phyloP scores from a whole-genome alignment of 441 rosid genomes.

The Brassica hybrid region DNA sequence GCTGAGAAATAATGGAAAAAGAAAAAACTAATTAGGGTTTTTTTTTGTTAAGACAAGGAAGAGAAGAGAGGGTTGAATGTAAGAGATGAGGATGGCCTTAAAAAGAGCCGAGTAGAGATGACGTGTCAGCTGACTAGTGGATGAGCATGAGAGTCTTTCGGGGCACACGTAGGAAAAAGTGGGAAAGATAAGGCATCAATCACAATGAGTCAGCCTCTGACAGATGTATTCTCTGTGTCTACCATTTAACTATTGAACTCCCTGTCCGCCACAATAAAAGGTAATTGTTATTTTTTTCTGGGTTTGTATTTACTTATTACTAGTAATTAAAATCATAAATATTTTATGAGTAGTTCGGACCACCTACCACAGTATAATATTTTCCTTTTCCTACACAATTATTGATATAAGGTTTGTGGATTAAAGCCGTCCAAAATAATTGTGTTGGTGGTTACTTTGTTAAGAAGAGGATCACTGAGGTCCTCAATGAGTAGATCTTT shows the following conservation, averaged over 20 bases:
- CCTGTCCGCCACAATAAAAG: constrained; percentile 3
- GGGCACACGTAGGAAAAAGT: constrained; percentile 46
- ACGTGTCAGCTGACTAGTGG: constrained; percentile 51
- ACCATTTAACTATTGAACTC: background rate
- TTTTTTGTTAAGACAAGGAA: constrained; percentile 9
- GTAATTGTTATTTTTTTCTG: background rate
- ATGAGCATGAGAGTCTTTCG: constrained; percentile 22
- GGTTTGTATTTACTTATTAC: background rate
- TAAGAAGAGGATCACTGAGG: constrained; percentile 28
- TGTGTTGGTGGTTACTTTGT: constrained; percentile 39
- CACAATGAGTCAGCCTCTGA: constrained; percentile 35
- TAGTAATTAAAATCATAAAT: constrained; percentile 8
- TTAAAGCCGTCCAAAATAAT: constrained; percentile 35
- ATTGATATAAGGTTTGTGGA: constrained; percentile 33
- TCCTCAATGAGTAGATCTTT: constrained; percentile 4
- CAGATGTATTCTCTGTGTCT: constrained; percentile 40
- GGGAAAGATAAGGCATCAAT: constrained; percentile 36
- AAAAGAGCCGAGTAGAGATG: background rate
- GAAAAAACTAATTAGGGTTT: background rate
- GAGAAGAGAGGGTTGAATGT: constrained; percentile 27
- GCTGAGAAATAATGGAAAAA: background rate
- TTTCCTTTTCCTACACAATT: constrained; percentile 30
- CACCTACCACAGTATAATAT: constrained; percentile 29
- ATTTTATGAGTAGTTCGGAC: constrained; percentile 26
- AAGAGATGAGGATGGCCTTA: background rate